Conservation (phyloP, 306 rosid genomes). For the Carpinus fangiana region DNA sequence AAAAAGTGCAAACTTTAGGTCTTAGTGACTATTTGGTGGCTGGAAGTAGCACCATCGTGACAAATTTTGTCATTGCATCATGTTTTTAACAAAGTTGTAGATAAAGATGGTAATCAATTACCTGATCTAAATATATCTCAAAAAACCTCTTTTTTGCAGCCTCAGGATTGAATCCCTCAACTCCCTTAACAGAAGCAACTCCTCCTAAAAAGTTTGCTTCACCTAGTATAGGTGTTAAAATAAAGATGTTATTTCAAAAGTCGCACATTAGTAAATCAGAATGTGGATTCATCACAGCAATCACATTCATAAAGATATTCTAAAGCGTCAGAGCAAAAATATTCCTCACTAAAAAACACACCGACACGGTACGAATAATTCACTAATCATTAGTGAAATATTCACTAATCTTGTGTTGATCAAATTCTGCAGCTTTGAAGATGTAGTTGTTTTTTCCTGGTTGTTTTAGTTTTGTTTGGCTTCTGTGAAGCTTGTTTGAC, state of each 20-base stretch:
- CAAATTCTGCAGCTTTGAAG: too few relatives aligned
- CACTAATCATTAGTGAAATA: too few relatives aligned
- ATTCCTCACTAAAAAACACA: not conserved
- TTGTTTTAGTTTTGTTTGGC: too few relatives aligned
- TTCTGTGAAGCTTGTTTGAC: too few relatives aligned
- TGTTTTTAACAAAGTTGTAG: not conserved
- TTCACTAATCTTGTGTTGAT: too few relatives aligned
- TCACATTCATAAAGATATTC: too few relatives aligned
- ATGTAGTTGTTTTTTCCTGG: too few relatives aligned
- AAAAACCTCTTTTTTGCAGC: slow-evolving; percentile 88
- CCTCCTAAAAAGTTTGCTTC: slow-evolving; percentile 97
- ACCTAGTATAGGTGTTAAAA: slow-evolving; percentile 52
- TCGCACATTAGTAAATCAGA: not conserved
- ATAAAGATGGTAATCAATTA: slow-evolving; percentile 14
- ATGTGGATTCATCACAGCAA: not conserved
- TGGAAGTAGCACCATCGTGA: not conserved
- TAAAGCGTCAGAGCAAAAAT: not conserved
- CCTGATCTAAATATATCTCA: slow-evolving; percentile 90
- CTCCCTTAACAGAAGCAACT: slow-evolving; percentile 85
- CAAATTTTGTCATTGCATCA: not conserved
- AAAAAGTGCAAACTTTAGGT: slow-evolving; percentile 29
- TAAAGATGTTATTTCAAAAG: not conserved
- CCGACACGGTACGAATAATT: not conserved
- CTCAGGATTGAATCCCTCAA: slow-evolving; percentile 66
- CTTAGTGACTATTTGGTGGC: not conserved